These are phyloP conservation scores for Cercospora brassicicola DNA, from an alignment of 2,329 filamentous ascomycete genomes.

Conservation along the genomic window DNA sequence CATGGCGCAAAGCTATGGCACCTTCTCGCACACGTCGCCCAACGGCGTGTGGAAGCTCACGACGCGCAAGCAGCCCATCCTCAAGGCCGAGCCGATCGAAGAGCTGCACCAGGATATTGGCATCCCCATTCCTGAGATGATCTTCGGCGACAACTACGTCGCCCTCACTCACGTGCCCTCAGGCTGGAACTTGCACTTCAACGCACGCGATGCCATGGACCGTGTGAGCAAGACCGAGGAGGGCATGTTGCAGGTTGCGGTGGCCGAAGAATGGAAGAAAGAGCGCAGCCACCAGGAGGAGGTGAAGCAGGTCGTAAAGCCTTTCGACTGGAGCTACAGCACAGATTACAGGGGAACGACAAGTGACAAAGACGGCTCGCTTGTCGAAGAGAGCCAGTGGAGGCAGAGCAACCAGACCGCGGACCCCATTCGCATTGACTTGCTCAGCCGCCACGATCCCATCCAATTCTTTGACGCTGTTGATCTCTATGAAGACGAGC, in stretches of 20 bases:
- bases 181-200: slow-evolving; percentile 80
- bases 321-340: slow-evolving; percentile 97
- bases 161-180: slow-evolving; percentile 69
- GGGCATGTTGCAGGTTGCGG: slow-evolving; percentile 88
- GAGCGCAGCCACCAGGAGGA: slow-evolving; percentile 73
- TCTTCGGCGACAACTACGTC: slow-evolving; percentile 93
- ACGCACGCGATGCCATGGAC: slow-evolving; percentile 83
- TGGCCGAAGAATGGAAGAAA: slow-evolving; percentile 83
- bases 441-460: slow-evolving; percentile 84
- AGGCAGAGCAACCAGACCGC: slow-evolving; percentile 38
- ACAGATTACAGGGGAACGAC: slow-evolving; percentile 80
- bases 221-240: slow-evolving; percentile 89
- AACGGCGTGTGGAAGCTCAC: slow-evolving; percentile 55
- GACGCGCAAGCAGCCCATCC: slow-evolving; percentile 89
- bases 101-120: slow-evolving; percentile 74
- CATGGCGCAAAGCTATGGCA: slow-evolving; percentile 22
- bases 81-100: slow-evolving; percentile 87
- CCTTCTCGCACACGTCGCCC: slow-evolving; percentile 25
- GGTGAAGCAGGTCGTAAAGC: slow-evolving; percentile 91
- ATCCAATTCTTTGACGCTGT: slow-evolving; percentile 98
- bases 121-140: slow-evolving; percentile 96
- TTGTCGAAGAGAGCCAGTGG: slow-evolving; percentile 26
- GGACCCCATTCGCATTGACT: slow-evolving; percentile 74
- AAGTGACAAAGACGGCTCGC: slow-evolving; percentile 13
- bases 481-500: slow-evolving; percentile 92